Evolutionary conservation across 305 asterid species (phyloP), one percentile per base, ranked within the genome.

Genomic region (Stenogyne calaminthoides): DNA sequence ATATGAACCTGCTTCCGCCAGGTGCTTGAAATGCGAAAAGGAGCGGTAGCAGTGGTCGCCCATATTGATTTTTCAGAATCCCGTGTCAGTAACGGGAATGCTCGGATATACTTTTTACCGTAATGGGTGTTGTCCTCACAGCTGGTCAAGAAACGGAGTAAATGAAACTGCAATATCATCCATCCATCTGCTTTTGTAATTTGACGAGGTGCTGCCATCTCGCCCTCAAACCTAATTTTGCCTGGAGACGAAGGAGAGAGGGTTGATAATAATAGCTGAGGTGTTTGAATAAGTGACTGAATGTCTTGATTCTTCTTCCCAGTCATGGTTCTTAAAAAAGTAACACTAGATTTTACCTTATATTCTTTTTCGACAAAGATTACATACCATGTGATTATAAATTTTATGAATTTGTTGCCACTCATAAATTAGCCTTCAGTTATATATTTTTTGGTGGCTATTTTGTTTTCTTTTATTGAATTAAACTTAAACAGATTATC

Each of bases 21-120:
- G 96, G 96, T 90, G 56, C 88, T 90, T 71, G 96, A 72, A 90
- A 89, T 56, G 96, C 96, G 0, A n/a, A 89, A 89, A 80, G 93
- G 96, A 40, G 93, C 91, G 10, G 89, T 87, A 61, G 91, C 91
- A 25, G 93, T 89, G 61, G 93, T 89, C 11, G 75, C 85, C 93
- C 59, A 89, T 89, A 71, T 69, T 87, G 77, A 89, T 89, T 56
- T 89, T 89, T 67, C 84, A 77, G 82, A 87, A 89, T 55, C 91
- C 96, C 3, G 89, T 89, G 52, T 87, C 93, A 2, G 80, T 87
- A 20, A 87, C 85, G 0, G 96, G 96, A 66, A 84, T 89, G 95
- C 81, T 83, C 1, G 95, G 95, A 46, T 90, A 88, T 62, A 62
- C 75, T n/a, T 46, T 86, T 90, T 9, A 88, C 95, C 3, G 84